Conservation (phyloP, 169 alveolate genomes). For the Plasmodium cynomolgi region DNA sequence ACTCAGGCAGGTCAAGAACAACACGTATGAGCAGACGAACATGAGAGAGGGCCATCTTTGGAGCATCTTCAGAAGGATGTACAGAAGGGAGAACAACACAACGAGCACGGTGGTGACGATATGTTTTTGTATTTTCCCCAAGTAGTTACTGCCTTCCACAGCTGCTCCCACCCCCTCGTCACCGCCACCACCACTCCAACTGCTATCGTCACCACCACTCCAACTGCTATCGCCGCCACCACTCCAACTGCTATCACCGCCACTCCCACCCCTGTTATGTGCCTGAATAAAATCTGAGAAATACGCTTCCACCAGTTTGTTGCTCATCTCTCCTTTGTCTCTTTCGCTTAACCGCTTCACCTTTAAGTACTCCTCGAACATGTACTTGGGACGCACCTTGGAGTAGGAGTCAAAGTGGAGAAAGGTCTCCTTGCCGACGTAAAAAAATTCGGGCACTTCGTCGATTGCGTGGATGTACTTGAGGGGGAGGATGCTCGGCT, state of each 20-base stretch:
- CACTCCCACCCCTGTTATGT: neutral
- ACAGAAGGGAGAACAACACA: constrained; percentile 3
- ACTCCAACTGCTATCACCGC: neutral
- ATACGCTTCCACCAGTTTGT: neutral
- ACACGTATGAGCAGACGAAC: constrained; percentile 27
- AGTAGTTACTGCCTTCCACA: neutral
- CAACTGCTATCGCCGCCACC: no score
- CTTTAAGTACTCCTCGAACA: constrained; percentile 29
- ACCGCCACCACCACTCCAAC: no score
- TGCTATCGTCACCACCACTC: no score
- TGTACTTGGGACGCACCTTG: neutral
- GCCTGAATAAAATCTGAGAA: constrained; percentile 14
- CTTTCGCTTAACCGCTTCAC: neutral
- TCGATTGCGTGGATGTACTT: constrained; percentile 25
- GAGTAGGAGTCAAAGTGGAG: neutral
- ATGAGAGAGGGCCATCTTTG: constrained; percentile 9
- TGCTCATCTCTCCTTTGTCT: constrained; percentile 1
- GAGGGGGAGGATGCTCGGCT: constrained; percentile 9
- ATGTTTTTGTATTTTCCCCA: neutral
- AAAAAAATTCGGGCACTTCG: constrained; percentile 35
- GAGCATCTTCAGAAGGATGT: neutral
- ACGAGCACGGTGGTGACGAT: neutral
- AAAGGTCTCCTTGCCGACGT: constrained; percentile 12
- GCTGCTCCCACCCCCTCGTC: no score
- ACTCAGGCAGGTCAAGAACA: constrained; percentile 27